These are phyloP conservation scores for Viola pubescens DNA, from an alignment of 441 rosid genomes.

Conservation along the genomic window DNA sequence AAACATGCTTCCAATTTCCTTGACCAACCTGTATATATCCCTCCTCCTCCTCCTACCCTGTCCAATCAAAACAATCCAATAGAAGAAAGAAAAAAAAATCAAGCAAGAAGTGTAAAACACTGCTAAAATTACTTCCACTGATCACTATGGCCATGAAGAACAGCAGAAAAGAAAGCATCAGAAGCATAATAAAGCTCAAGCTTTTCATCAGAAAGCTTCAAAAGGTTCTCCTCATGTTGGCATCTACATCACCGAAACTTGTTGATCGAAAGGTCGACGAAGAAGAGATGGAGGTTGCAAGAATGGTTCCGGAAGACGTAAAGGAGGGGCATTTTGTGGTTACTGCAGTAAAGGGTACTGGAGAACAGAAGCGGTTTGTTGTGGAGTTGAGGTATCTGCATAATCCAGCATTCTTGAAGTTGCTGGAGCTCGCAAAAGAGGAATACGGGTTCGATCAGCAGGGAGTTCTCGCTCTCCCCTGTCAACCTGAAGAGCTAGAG, in stretches of 20 bases:
- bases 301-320: constrained; percentile 30
- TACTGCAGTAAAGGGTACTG: constrained; percentile 26
- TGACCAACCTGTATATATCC: constrained; percentile 16
- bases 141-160: constrained; percentile 9
- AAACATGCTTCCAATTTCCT: constrained; percentile 17
- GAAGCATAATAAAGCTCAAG: constrained; percentile 25
- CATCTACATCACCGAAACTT: constrained; percentile 11
- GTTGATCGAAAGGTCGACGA: constrained; percentile 5
- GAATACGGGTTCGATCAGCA: constrained; percentile 54
- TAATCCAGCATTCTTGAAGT: constrained; percentile 44
- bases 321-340: constrained; percentile 47
- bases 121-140: not conserved
- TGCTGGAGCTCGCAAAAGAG: constrained; percentile 47
- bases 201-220: constrained; percentile 24
- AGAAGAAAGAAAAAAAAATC: not conserved
- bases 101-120: not conserved
- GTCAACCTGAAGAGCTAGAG: constrained; percentile 59
- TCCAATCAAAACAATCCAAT: not conserved
- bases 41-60: not conserved
- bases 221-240: constrained; percentile 9
- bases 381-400: constrained; percentile 38
- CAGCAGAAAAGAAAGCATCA: constrained; percentile 14
- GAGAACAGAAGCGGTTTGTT: constrained; percentile 41
- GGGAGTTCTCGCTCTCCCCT: constrained; percentile 58
- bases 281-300: constrained; percentile 15